A percentile compares a stretch with the other conserved stretches of the same genome.
Evolutionary conservation across 768 basidiomycete species (phyloP).

Genomic region (Sporobolomyces roseus): DNA sequence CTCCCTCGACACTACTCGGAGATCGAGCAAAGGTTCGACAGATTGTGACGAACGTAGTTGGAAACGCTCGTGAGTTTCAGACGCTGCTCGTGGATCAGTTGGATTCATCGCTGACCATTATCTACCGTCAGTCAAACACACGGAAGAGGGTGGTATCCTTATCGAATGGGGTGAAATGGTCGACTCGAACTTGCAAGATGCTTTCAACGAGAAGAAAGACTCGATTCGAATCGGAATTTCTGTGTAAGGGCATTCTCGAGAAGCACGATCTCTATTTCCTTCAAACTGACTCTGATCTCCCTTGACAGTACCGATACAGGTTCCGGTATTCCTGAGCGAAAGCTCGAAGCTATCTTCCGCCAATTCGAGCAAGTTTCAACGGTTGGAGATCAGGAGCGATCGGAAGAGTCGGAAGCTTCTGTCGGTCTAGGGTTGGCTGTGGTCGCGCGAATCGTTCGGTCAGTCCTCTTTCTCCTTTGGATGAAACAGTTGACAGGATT

Average conservation of each 20-base stretch:
- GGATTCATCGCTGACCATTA: conserved; percentile 3
- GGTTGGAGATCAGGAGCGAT: conserved; percentile 51
- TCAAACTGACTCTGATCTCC: neutral
- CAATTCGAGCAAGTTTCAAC: conserved; percentile 27
- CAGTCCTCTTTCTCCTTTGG: neutral
- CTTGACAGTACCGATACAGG: conserved; percentile 59
- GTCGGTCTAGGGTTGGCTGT: conserved; percentile 72
- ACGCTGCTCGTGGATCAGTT: neutral
- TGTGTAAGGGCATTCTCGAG: neutral
- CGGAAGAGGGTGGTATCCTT: conserved; percentile 59
- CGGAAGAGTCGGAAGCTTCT: conserved; percentile 47
- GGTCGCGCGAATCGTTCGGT: conserved; percentile 70
- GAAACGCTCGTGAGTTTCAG: conserved; percentile 61
- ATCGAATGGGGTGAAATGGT: conserved; percentile 68
- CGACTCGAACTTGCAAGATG: conserved; percentile 49
- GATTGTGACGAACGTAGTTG: conserved; percentile 71
- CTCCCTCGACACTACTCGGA: conserved; percentile 64
- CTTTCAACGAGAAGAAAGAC: conserved; percentile 24
- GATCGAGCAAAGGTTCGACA: conserved; percentile 64
- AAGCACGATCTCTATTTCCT: neutral
- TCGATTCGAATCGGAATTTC: conserved; percentile 41
- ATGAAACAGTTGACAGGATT: too few relatives aligned
- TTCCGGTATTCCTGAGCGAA: conserved; percentile 62
- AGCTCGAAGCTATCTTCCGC: conserved; percentile 71
- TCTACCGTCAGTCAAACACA: conserved; percentile 63